Conservation (phyloP, 352 stramenopile genomes). For the Plasmopara viticola region DNA sequence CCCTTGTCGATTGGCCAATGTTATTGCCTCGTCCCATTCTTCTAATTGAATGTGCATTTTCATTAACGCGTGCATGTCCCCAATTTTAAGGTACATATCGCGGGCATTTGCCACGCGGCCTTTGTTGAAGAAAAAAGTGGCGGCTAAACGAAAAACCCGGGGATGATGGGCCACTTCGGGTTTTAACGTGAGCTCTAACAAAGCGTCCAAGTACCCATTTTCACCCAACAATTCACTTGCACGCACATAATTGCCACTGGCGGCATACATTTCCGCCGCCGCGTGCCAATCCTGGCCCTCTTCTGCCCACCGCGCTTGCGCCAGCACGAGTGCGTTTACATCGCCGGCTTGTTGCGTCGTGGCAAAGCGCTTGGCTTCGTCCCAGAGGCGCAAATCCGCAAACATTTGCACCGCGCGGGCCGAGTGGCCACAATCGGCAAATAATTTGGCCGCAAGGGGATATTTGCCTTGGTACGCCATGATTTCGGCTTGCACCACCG, state of each 20-base stretch:
- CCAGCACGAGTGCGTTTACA: conserved; percentile 81
- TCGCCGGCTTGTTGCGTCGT: conserved; percentile 72
- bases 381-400: conserved; percentile 89
- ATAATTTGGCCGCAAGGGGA: conserved; percentile 87
- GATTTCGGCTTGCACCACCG: conserved; percentile 86
- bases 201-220: conserved; percentile 78
- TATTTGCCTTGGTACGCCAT: conserved; percentile 90
- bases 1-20: conserved; percentile 77
- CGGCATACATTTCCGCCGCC: conserved; percentile 89
- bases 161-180: conserved; percentile 37
- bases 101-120: conserved; percentile 72
- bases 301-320: conserved; percentile 90
- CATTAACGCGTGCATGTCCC: conserved; percentile 80
- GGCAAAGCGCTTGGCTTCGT: conserved; percentile 90
- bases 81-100: conserved; percentile 77
- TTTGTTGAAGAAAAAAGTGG: conserved; percentile 59
- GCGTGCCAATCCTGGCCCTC: conserved; percentile 89
- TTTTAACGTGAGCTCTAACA: conserved; percentile 72
- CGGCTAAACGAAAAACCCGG: conserved; percentile 49
- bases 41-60: conserved; percentile 86
- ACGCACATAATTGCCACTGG: conserved; percentile 74
- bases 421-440: conserved; percentile 69
- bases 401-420: conserved; percentile 92
- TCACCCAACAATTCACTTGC: conserved; percentile 85
- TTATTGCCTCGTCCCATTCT: conserved; percentile 91